phyloP scores from a whole-genome alignment of 768 basidiomycete species.

The Hericium coralloides region DNA sequence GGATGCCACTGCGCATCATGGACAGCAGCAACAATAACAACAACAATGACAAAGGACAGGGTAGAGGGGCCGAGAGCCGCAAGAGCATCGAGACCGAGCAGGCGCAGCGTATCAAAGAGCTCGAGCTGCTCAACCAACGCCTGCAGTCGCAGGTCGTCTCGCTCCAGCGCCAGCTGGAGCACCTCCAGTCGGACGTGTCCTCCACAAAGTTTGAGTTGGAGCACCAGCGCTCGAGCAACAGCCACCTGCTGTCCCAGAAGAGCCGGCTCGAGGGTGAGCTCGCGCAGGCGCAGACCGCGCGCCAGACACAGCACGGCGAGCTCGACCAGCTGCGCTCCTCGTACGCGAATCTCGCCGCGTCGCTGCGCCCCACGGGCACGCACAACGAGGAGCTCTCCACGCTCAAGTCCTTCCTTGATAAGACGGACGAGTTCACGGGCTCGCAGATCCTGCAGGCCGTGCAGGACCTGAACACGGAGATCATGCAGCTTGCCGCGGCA shows the following conservation, averaged over 20 bases:
- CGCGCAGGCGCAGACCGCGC: constrained; percentile 4
- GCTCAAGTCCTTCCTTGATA: constrained; percentile 25
- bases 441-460: constrained; percentile 26
- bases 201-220: constrained; percentile 13
- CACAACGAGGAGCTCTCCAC: constrained; percentile 22
- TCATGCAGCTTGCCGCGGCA: constrained; percentile 26
- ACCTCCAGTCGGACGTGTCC: constrained; percentile 12
- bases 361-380: constrained; percentile 15
- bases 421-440: constrained; percentile 27
- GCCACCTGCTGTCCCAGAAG: constrained; percentile 12
- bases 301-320: constrained; percentile 6
- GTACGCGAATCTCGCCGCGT: constrained; percentile 16
- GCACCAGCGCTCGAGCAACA: constrained; percentile 10
- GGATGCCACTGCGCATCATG: background rate
- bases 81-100: background rate
- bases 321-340: constrained; percentile 17
- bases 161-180: constrained; percentile 14
- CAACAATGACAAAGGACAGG: background rate
- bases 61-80: too few species aligned
- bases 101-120: background rate
- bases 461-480: constrained; percentile 26
- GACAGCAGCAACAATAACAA: background rate
- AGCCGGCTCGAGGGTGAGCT: constrained; percentile 11
- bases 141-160: constrained; percentile 11
- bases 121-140: constrained; percentile 9